Base-by-base conservation (phyloP, 2,329 filamentous ascomycete genomes). In the Epichloe coenophiala region DNA sequence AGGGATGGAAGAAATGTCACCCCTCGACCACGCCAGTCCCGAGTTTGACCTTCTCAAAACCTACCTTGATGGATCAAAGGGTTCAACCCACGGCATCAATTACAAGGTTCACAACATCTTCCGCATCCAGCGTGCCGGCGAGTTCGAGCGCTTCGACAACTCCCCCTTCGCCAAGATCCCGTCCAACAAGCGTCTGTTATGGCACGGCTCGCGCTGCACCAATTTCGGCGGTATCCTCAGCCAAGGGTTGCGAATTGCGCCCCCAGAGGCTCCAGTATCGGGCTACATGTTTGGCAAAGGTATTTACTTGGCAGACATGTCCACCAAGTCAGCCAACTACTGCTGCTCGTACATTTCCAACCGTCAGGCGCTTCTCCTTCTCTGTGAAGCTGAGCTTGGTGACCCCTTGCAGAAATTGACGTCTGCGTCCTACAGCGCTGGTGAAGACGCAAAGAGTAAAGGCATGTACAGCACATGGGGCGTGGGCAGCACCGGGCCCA, bases 231-330 rank as follows among this genome's bases (percentile, higher is more conserved):
- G 88, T 61, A 95, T 95, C 53, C 77, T 95, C 41, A 85, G 81
- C 51, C 87, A 95, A 65, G 89, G 89, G 56, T 76, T 95, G 6
- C 84, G 88, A n/a, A 95, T 95, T 56, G 89, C 89, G 6, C 89
- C 89, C 0, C 84, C 84, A 0, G 84, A 94, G 64, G 88, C 88
- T 0, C 89, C 88, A 0, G 81, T 81, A 0, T 77, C 74, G 4
- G 87, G 87, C 1, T 89, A 91, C 70, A 91, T 91, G 85, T 95
- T 94, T 57, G 88, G 84, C 51, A 94, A 94, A 65, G 88, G 88
- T 43, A 85, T 95, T 45, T 95, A 95, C 62, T 76, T 95, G 2
- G 88, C 88, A 2, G 88, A 94, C 60, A 89, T 89, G 75, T 84
- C 81, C 0, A 84, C 79, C 62, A 95, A 94, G 68, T 88, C 84